Base-by-base conservation (phyloP, 805 yeast species). In the Kodamaea jinghongensis region DNA sequence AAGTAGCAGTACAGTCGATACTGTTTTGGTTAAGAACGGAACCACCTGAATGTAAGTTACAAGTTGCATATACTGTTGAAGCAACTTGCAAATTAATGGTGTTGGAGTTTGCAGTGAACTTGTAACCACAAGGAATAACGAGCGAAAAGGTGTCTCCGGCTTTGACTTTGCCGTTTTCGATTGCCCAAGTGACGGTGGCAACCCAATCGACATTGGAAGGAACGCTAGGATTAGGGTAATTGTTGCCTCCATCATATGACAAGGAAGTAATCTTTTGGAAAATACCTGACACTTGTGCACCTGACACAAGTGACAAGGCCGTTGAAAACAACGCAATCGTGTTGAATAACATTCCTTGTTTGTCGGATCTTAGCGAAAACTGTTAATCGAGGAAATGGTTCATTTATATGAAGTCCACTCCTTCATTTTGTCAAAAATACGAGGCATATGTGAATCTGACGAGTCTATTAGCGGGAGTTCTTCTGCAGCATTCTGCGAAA, bases 71-170 rank as follows among this genome's bases (percentile, higher is more conserved):
- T 1, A 28, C 28, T 14, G 20, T 27, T 4, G 36, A 42, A n/a
- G 25, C 7, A 4, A 41, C 47, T 15, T 25, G 17, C 39, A 49
- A 39, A 20, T 39, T 33, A 6, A 57, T 40, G 2, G 42, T 27
- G 8, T 43, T 10, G 9, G 41, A 14, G 4, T 41, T 14, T 2
- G 52, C 27, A 2, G 52, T 50, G 38, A 57, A 51, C 22, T 51
- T 52, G 37, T 44, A 58, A 7, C 52, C 60, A 45, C 61, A 50
- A 1, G 63, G 63, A 45, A 61, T 35, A 11, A 36, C 32, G 33
- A 61, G 51, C 11, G 51, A 40, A 28, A 61, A 60, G 2, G 60
- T 57, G 40, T 61, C 67, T 23, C 61, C 62, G 1, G 63, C 36
- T 0, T 14, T n/a, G 1, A 43, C 49, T 5, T 31, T 29, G 6